phyloP scores from a whole-genome alignment of 106 monocot genomes.

The Dioscorea alata region DNA sequence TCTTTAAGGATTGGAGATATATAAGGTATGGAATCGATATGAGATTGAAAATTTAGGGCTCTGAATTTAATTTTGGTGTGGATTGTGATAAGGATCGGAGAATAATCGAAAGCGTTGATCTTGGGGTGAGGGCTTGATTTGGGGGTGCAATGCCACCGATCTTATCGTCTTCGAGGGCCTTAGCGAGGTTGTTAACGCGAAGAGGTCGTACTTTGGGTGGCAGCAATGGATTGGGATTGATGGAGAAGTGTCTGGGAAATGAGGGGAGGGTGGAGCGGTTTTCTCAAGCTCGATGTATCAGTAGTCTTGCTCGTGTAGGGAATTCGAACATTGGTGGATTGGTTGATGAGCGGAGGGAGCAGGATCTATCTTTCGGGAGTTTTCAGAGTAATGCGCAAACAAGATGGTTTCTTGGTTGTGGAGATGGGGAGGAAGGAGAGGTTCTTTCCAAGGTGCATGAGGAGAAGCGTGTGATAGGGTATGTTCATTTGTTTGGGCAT shows the following conservation, averaged over 20 bases:
- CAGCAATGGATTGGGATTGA: conserved; percentile 5
- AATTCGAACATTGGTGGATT: conserved; percentile 1
- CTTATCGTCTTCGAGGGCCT: conserved; percentile 5
- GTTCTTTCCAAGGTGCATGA: conserved; percentile 65
- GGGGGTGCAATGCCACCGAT: conserved; percentile 5
- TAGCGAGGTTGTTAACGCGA: conserved; percentile 9
- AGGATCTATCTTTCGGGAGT: conserved; percentile 2
- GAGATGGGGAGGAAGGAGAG: conserved; percentile 83
- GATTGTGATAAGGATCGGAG: not conserved
- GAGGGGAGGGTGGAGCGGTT: conserved; percentile 3
- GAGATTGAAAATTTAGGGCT: not conserved
- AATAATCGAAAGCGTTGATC: not conserved
- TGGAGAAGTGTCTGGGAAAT: not conserved
- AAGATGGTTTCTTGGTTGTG: conserved; percentile 74
- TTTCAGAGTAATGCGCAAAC: conserved; percentile 19
- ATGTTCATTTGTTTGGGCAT: conserved; percentile 1
- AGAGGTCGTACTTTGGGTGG: conserved; percentile 10
- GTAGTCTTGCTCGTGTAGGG: conserved; percentile 2
- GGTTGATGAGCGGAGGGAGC: not conserved
- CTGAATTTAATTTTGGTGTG: not conserved
- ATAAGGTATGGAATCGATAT: not conserved
- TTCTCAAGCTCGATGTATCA: conserved; percentile 9
- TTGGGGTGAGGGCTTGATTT: not conserved
- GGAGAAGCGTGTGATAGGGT: conserved; percentile 84
- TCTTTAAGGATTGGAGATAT: no score